A percentile compares a stretch with the other conserved stretches of the same genome.
These are phyloP conservation scores for Sarocladiaceae sp. DNA, from an alignment of 2,329 filamentous ascomycete genomes.

Conservation along the genomic window DNA sequence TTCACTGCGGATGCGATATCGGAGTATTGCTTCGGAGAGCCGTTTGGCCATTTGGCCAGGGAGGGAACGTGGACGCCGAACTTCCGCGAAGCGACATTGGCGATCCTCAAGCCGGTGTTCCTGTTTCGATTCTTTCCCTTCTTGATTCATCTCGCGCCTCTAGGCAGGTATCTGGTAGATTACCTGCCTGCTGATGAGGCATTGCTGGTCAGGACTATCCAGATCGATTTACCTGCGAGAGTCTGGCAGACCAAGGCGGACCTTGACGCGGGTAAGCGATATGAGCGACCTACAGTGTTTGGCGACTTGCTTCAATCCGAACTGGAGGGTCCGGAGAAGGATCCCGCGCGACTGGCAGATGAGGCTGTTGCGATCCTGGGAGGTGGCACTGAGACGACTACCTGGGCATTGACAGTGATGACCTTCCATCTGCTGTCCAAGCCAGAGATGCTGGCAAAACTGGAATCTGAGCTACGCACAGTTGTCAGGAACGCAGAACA, in stretches of 20 bases:
- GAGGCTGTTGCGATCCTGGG: conserved; percentile 27
- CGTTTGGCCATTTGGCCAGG: conserved; percentile 25
- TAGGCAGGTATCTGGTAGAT: conserved; percentile 12
- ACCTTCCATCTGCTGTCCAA: conserved; percentile 27
- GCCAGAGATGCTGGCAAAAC: conserved; percentile 19
- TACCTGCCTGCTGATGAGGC: conserved; percentile 12
- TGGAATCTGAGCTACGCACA: conserved; percentile 20
- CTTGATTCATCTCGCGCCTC: conserved; percentile 3
- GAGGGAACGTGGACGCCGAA: conserved; percentile 28
- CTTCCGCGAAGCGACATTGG: conserved; percentile 24
- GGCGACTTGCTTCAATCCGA: conserved; percentile 21
- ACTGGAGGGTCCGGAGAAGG: conserved; percentile 28
- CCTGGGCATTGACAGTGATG: conserved; percentile 20
- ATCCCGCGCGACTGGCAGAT: conserved; percentile 21
- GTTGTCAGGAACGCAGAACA: conserved; percentile 20
- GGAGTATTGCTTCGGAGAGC: conserved; percentile 30
- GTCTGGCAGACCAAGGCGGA: conserved; percentile 12
- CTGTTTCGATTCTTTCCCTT: conserved; percentile 13
- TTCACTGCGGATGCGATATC: conserved; percentile 32
- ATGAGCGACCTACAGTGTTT: conserved; percentile 14
- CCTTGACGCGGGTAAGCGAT: conserved; percentile 5
- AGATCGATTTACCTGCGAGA: conserved; percentile 11
- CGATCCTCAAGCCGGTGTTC: conserved; percentile 23
- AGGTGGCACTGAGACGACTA: conserved; percentile 29
- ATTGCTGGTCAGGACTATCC: conserved; percentile 12